A percentile compares a stretch with the other conserved stretches of the same genome.
These are phyloP conservation scores for Ceratobasidium sp. DNA, from an alignment of 1,284 basidiomycete species.

Conservation along the genomic window DNA sequence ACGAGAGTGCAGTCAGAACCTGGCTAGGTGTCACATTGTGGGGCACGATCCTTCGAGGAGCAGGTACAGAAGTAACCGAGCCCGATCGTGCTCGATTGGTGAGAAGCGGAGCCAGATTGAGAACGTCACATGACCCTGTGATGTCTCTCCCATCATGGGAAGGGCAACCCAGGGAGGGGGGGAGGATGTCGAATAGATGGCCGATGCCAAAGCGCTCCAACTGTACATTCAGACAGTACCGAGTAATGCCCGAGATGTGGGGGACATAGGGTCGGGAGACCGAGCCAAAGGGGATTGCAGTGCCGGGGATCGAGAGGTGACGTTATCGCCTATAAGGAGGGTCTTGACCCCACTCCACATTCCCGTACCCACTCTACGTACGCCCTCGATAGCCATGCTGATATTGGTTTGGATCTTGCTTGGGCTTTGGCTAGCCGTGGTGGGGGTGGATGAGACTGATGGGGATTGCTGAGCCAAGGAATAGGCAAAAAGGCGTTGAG, in stretches of 20 bases:
- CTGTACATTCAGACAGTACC: slow-evolving; percentile 24
- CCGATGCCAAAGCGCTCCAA: slow-evolving; percentile 22
- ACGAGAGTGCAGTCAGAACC: too few relatives aligned
- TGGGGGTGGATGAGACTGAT: slow-evolving; percentile 46
- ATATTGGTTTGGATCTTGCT: slow-evolving; percentile 39
- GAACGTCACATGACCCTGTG: slow-evolving; percentile 56
- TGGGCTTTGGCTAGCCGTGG: too few relatives aligned
- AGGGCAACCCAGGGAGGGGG: slow-evolving; percentile 47
- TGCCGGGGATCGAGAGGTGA: slow-evolving; percentile 1
- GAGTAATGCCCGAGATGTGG: slow-evolving; percentile 10
- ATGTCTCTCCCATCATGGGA: slow-evolving; percentile 19
- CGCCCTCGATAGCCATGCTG: slow-evolving; percentile 36
- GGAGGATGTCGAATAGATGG: slow-evolving; percentile 54
- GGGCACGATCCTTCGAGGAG: slow-evolving; percentile 40
- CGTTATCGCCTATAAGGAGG: slow-evolving; percentile 1
- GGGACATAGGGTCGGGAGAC: slow-evolving; percentile 7
- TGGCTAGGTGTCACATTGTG: too few relatives aligned
- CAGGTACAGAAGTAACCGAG: background rate
- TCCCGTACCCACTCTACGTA: slow-evolving; percentile 40
- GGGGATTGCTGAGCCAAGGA: slow-evolving; percentile 55
- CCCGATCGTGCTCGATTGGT: slow-evolving; percentile 2
- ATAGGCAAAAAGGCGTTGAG: slow-evolving; percentile 70
- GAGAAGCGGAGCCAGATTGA: slow-evolving; percentile 61
- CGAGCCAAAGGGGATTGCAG: background rate
- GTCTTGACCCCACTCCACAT: slow-evolving; percentile 46